phyloP scores from a whole-genome alignment of 768 basidiomycete species.

The Rhodotorula graminis region DNA sequence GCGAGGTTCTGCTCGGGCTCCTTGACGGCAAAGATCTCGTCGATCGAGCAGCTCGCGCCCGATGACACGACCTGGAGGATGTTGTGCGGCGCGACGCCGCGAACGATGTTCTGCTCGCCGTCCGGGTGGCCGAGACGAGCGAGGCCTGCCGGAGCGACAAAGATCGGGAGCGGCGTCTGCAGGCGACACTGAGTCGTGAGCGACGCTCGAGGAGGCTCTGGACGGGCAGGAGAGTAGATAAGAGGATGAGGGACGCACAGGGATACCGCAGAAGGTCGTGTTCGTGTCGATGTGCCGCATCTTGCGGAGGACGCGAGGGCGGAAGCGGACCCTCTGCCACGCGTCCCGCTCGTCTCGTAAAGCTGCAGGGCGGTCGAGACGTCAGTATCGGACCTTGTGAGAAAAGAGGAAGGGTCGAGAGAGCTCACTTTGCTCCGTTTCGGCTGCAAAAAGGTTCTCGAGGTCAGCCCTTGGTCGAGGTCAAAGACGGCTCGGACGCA shows the following conservation, averaged over 20 bases:
- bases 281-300: conserved; percentile 45
- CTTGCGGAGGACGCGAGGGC: conserved; percentile 26
- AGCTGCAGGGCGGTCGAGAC: background rate
- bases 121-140: conserved; percentile 79
- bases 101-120: conserved; percentile 78
- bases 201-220: too few species aligned
- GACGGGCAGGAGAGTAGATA: too few species aligned
- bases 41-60: conserved; percentile 47
- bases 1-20: conserved; percentile 14
- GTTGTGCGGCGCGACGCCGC: conserved; percentile 60
- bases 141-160: conserved; percentile 74
- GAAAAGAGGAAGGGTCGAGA: background rate
- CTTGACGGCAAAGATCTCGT: conserved; percentile 45
- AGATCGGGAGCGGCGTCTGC: conserved; percentile 62
- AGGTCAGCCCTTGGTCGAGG: background rate
- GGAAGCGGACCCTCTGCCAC: conserved; percentile 33
- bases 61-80: conserved; percentile 65
- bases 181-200: conserved; percentile 52
- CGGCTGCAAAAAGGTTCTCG: background rate
- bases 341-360: conserved; percentile 8
- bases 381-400: background rate
- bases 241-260: conserved; percentile 61
- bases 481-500: background rate
- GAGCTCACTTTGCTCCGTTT: conserved; percentile 17
- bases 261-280: conserved; percentile 61